A percentile compares a stretch with the other conserved stretches of the same genome.
phyloP scores from a whole-genome alignment of 1,139 yeast genomes.

The Pichia sp. region DNA sequence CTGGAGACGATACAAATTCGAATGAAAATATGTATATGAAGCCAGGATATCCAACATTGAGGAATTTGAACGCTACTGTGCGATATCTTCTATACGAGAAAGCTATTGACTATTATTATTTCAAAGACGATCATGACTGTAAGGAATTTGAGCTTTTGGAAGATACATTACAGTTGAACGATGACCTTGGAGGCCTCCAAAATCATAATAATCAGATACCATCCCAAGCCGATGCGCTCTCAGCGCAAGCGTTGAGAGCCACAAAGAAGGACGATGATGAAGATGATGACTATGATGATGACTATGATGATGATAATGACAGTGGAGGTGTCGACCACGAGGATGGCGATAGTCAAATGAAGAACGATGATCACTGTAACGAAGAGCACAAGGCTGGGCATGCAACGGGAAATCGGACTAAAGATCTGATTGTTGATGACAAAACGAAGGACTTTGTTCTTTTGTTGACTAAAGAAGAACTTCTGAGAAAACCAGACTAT shows the following conservation, averaged over 20 bases:
- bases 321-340: constrained; percentile 1
- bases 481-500: constrained; percentile 20
- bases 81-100: constrained; percentile 69
- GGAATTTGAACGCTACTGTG: constrained; percentile 53
- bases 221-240: no score
- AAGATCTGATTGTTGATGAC: constrained; percentile 1
- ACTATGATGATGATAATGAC: constrained; percentile 1
- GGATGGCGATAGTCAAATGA: constrained; percentile 6
- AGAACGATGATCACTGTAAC: constrained; percentile 11
- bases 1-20: constrained; percentile 11
- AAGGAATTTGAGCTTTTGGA: constrained; percentile 11
- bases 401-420: neutral
- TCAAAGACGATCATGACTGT: neutral
- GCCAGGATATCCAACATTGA: constrained; percentile 44
- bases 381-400: neutral
- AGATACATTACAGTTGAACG: neutral
- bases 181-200: no score
- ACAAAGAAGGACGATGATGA: constrained; percentile 1
- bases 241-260: no score
- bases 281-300: constrained; percentile 2
- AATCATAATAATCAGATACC: no score
- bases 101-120: constrained; percentile 46
- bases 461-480: constrained; percentile 10
- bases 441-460: constrained; percentile 6
- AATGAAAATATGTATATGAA: constrained; percentile 30